Evolutionary conservation across 257 asterid genomes (phyloP).

Genomic region (Thymus mandschuricus): DNA sequence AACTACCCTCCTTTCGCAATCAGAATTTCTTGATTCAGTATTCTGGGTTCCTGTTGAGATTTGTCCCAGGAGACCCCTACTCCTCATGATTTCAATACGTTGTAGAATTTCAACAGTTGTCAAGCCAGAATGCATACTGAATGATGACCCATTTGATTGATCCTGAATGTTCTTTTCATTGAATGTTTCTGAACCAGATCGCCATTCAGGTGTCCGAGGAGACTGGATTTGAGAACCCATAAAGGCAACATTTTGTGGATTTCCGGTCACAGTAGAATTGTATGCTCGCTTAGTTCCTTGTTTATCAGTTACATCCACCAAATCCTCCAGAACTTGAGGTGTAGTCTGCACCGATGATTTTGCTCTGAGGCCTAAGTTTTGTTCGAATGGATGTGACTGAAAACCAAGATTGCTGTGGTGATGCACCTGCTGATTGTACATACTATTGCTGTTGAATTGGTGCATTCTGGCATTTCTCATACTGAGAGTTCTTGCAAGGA

Average conservation of each 20-base stretch:
- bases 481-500: slow-evolving; percentile 58
- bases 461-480: slow-evolving; percentile 39
- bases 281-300: slow-evolving; percentile 52
- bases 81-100: slow-evolving; percentile 36
- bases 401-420: slow-evolving; percentile 39
- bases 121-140: slow-evolving; percentile 39
- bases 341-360: slow-evolving; percentile 36
- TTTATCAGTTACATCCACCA: slow-evolving; percentile 31
- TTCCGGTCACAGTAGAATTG: slow-evolving; percentile 30
- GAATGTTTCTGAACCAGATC: slow-evolving; percentile 34
- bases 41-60: slow-evolving; percentile 35
- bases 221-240: slow-evolving; percentile 44
- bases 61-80: slow-evolving; percentile 35
- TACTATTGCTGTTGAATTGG: slow-evolving; percentile 33
- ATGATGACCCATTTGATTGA: slow-evolving; percentile 32
- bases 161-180: slow-evolving; percentile 39
- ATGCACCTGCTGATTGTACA: slow-evolving; percentile 43
- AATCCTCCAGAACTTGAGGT: slow-evolving; percentile 38
- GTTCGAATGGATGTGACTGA: slow-evolving; percentile 39
- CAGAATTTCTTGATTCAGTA: slow-evolving; percentile 32
- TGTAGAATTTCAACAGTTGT: slow-evolving; percentile 33
- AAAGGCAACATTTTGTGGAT: slow-evolving; percentile 20
- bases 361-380: slow-evolving; percentile 13
- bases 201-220: slow-evolving; percentile 33
- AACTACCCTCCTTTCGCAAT: slow-evolving; percentile 34